A percentile compares a stretch with the other conserved stretches of the same genome.
Conservation (phyloP, 1,284 basidiomycete species). For the Sphaerobolus stellatus region DNA sequence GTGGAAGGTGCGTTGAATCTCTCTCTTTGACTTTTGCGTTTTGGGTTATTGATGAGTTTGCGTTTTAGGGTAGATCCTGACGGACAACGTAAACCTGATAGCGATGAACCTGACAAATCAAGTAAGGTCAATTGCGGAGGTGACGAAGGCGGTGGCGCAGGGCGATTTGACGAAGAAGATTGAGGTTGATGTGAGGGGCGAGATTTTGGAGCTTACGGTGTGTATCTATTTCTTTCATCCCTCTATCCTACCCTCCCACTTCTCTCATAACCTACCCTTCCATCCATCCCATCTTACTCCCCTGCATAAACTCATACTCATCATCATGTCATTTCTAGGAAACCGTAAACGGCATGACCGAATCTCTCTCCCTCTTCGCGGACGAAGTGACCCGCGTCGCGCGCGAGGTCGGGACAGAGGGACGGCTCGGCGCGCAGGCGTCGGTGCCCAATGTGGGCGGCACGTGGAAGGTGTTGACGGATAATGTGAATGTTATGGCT, state of each 20-base stretch:
- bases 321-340: constrained; percentile 55
- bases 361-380: constrained; percentile 83
- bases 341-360: constrained; percentile 92
- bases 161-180: constrained; percentile 92
- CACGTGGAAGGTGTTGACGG: constrained; percentile 94
- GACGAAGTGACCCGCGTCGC: constrained; percentile 87
- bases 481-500: constrained; percentile 91
- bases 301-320: no score
- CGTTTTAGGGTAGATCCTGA: constrained; percentile 50
- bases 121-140: constrained; percentile 84
- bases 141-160: constrained; percentile 86
- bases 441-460: constrained; percentile 90
- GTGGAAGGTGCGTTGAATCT: constrained; percentile 68
- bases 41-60: neutral
- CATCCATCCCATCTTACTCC: no score
- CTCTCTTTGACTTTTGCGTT: neutral
- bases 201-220: constrained; percentile 91
- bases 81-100: constrained; percentile 80
- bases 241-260: no score
- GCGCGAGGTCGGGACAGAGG: constrained; percentile 91
- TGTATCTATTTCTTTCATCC: constrained; percentile 92
- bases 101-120: constrained; percentile 92
- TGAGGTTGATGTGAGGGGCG: constrained; percentile 84
- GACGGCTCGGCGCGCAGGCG: constrained; percentile 84
- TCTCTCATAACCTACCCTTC: no score